Percentiles rank a stretch among this genome's conserved stretches.
Evolutionary conservation across 768 basidiomycete species (phyloP).

Genomic region (Mycena haematopus): DNA sequence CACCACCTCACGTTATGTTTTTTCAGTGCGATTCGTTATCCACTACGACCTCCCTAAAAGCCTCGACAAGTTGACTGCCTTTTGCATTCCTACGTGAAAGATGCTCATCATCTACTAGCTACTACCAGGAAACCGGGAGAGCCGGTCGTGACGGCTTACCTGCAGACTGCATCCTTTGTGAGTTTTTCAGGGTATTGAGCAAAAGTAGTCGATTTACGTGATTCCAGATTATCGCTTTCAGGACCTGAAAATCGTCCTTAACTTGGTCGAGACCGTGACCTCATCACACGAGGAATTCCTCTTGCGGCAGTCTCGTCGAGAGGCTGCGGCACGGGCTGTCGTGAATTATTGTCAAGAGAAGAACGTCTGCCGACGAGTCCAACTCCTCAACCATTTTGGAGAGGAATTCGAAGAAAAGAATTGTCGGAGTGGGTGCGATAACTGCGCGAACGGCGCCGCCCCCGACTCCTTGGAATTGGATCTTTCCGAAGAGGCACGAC

Average conservation of each 20-base stretch:
- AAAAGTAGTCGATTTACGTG: neutral
- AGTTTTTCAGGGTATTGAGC: neutral
- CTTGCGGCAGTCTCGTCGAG: neutral
- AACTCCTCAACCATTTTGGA: neutral
- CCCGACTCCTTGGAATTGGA: neutral
- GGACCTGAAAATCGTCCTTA: neutral
- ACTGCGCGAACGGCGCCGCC: neutral
- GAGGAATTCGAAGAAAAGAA: neutral
- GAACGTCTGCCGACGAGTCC: neutral
- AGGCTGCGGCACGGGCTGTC: neutral
- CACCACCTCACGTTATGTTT: neutral
- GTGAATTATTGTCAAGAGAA: neutral
- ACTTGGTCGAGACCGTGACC: too few relatives aligned
- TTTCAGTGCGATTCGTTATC: constrained; percentile 9
- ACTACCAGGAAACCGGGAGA: constrained; percentile 18
- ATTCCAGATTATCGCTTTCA: constrained; percentile 7
- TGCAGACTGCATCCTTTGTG: constrained; percentile 6
- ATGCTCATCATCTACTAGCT: constrained; percentile 1
- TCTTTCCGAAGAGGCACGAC: neutral
- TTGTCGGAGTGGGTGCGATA: neutral
- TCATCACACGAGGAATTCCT: neutral
- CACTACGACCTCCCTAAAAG: constrained; percentile 9
- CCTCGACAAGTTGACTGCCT: neutral
- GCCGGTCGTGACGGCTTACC: constrained; percentile 18
- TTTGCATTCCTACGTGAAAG: neutral